Evolutionary conservation across 2,329 filamentous ascomycete species (phyloP).

Genomic region (Orbilia ellipsospora): DNA sequence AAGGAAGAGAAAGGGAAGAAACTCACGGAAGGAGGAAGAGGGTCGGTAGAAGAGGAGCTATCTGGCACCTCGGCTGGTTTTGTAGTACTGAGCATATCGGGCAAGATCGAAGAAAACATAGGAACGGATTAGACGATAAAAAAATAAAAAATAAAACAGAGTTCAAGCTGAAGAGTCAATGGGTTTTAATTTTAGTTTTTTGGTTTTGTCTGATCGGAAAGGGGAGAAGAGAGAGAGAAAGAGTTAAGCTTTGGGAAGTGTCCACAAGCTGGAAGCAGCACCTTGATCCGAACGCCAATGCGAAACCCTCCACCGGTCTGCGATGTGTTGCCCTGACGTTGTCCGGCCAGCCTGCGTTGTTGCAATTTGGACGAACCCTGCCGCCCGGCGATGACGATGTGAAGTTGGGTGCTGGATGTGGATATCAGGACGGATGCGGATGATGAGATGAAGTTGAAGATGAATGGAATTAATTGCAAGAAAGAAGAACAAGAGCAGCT

Average conservation of each 20-base stretch:
- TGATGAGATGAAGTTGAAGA: background rate
- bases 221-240: slow-evolving; percentile 6
- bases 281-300: slow-evolving; percentile 12
- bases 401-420: background rate
- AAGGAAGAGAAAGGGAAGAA: background rate
- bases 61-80: slow-evolving; percentile 45
- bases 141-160: slow-evolving; percentile 1
- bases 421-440: slow-evolving; percentile 2
- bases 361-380: too few species aligned
- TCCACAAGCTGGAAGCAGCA: slow-evolving; percentile 14
- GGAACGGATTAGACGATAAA: slow-evolving; percentile 3
- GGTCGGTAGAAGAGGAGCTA: too few species aligned
- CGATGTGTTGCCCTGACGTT: slow-evolving; percentile 49
- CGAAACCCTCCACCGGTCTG: background rate
- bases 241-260: slow-evolving; percentile 36
- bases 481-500: background rate
- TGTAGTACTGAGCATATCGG: slow-evolving; percentile 39
- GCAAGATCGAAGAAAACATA: background rate
- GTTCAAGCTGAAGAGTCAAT: too few species aligned
- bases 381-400: too few species aligned
- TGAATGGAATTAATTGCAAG: background rate
- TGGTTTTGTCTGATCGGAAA: too few species aligned
- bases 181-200: too few species aligned
- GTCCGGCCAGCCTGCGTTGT: slow-evolving; percentile 1
- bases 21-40: too few species aligned